Evolutionary conservation across 2,329 filamentous ascomycete genomes (phyloP).

Genomic region (Sporothrix inflata): DNA sequence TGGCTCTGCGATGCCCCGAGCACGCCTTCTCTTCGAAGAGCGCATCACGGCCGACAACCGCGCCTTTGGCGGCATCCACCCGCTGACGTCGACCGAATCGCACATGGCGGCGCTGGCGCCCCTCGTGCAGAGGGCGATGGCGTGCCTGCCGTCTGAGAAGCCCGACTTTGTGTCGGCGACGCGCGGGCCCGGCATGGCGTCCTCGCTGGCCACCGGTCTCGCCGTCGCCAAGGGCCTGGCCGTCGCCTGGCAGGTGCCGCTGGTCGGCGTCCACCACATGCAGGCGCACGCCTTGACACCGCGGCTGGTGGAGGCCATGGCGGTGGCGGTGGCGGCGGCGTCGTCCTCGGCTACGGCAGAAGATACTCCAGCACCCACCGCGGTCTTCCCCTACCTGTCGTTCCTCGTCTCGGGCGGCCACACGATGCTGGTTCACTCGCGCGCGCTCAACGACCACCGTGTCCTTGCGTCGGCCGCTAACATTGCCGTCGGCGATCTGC

Average conservation of each 20-base stretch:
- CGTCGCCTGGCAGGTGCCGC: slow-evolving; percentile 77
- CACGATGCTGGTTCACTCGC: slow-evolving; percentile 80
- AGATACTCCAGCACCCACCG: background rate
- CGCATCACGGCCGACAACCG: slow-evolving; percentile 82
- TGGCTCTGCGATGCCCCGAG: slow-evolving; percentile 39
- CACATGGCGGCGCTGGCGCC: slow-evolving; percentile 72
- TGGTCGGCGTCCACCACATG: slow-evolving; percentile 94
- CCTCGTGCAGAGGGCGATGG: slow-evolving; percentile 68
- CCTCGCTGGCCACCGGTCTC: slow-evolving; percentile 76
- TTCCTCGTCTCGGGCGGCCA: slow-evolving; percentile 92
- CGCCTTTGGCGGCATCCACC: slow-evolving; percentile 76
- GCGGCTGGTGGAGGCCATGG: slow-evolving; percentile 65
- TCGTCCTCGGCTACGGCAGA: background rate
- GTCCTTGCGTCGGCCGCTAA: slow-evolving; percentile 76
- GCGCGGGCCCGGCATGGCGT: slow-evolving; percentile 84
- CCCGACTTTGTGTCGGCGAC: slow-evolving; percentile 84
- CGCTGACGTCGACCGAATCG: slow-evolving; percentile 71
- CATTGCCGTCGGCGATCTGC: slow-evolving; percentile 83
- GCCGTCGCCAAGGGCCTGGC: slow-evolving; percentile 86
- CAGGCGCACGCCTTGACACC: slow-evolving; percentile 93
- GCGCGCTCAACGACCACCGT: slow-evolving; percentile 67
- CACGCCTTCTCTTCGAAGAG: slow-evolving; percentile 74
- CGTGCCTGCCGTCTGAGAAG: slow-evolving; percentile 48
- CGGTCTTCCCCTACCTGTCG: slow-evolving; percentile 79
- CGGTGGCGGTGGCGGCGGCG: background rate